Evolutionary conservation across 2,329 filamentous ascomycete species (phyloP), one percentile per base, ranked within the genome.

Genomic region (Trichoderma cornu-damae): DNA sequence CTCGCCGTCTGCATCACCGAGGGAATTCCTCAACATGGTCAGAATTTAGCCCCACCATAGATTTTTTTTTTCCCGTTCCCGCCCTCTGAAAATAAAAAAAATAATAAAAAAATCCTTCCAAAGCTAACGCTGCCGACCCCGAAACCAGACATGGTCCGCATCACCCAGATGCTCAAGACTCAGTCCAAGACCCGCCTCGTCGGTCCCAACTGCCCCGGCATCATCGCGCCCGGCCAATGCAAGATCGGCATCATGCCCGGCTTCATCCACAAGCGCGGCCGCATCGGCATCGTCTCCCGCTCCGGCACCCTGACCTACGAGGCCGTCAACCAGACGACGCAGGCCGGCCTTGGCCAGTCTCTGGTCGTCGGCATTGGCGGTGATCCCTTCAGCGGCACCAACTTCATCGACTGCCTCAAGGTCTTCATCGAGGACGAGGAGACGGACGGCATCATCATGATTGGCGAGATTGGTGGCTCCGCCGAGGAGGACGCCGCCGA

Each of bases 401-500:
- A 96, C 85, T 99, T 97, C 82, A 97, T 99, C 77, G 94, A 99
- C 84, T 96, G 93, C 83, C 83, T 99, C 68, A 89, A 90, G 72
- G 90, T 97, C 72, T 99, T 99, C 85, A 85, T 96, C 68, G 82
- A 95, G 75, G 94, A 99, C 75, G 83, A 88, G 73, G 90, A 96
- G 79, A 99, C 94, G 37, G 94, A 99, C 73, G 94, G 94, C 72
- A 96, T 99, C 78, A 96, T 99, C 80, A 96, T 99, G 94, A 97
- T 99, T 74, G 94, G 94, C 72, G 94, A 97, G 81, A 97, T 99
- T 73, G 94, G 94, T 77, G 94, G 94, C 63, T 90, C 89, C 60
- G 94, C 94, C 60, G 94, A 99, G 80, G 94, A 99, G 80, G 94
- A 99, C 69, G 94, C 94, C 37, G 93, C 94, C 69, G 94, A 97